Base-by-base conservation (phyloP, 1,139 yeast genomes). In the Arxiozyma slooffiae region DNA sequence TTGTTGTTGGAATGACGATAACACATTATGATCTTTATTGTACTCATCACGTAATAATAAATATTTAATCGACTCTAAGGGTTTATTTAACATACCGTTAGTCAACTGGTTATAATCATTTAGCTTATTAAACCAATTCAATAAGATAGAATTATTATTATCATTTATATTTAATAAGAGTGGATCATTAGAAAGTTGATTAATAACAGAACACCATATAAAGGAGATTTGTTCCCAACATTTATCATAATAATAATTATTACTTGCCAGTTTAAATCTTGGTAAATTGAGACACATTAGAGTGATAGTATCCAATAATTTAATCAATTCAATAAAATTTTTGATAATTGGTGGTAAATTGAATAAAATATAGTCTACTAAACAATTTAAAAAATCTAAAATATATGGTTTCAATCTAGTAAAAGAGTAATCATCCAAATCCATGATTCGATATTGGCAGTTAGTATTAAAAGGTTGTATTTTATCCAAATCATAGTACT, bases 291-390 rank as follows among this genome's bases (percentile, higher is more conserved):
- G 80, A 53, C 89, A 74, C 53, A 86, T 69, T 48, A 71, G 71
- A 1, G 95, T 81, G 47, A 88, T 79, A 41, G 75, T 75, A 60
- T 84, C 85, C 54, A 88, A 73, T 60, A 86, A 87, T 48, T 76
- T 77, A 48, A 89, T 71, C 1, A 94, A 78, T 52, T 75, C 75
- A 22, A 56, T 56, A 39, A 63, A 52, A 52, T 60, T 59, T 18
- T 72, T 64, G 62, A 84, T 89, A 52, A 80, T 75, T 9, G 96
- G 96, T 21, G 96, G 95, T 54, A 89, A 73, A 62, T 84, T 85
- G 61, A 79, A 82, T 55, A 85, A 73, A 7, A 88, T 81, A 64
- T 83, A 89, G 67, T 89, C 97, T 41, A 86, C 80, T 50, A 90
- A 71, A 46, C 94, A 82, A 59, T 79, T 76, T 55, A 88, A 76